Percentiles rank a stretch among this genome's conserved stretches.
Conservation (phyloP, 2,329 filamentous ascomycete species). For the Herpotrichia juniperi region DNA sequence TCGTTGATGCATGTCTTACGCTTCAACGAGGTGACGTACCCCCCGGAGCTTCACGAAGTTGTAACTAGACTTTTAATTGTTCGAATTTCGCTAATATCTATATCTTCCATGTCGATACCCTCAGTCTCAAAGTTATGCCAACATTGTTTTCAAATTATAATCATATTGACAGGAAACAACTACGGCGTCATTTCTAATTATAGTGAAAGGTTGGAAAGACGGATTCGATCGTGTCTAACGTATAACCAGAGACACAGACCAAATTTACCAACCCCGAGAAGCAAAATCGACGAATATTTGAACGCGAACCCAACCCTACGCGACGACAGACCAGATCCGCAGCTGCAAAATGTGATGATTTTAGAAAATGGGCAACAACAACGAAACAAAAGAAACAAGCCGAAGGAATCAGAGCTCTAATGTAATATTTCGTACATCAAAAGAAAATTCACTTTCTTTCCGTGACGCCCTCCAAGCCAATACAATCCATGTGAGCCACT, state of each 20-base stretch:
- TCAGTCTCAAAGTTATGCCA: no score
- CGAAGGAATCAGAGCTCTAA: slow-evolving; percentile 5
- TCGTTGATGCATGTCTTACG: slow-evolving; percentile 6
- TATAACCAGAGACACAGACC: background rate
- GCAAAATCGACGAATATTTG: background rate
- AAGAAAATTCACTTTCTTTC: slow-evolving; percentile 16
- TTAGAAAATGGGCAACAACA: background rate
- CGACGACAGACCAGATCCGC: background rate
- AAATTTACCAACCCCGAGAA: background rate
- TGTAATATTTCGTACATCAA: slow-evolving; percentile 17
- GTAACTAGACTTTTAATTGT: background rate
- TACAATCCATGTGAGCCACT: slow-evolving; percentile 46
- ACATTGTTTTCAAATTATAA: background rate
- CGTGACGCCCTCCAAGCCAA: slow-evolving; percentile 19
- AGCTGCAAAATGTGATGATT: background rate
- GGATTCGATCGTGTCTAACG: background rate
- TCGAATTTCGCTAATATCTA: slow-evolving; percentile 7
- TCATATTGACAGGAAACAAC: background rate
- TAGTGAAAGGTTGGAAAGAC: background rate
- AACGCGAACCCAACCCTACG: background rate
- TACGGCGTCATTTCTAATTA: background rate
- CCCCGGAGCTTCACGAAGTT: no score
- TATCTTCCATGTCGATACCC: no score
- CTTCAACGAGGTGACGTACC: slow-evolving; percentile 7
- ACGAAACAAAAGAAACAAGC: background rate